Evolutionary conservation across 495 filamentous ascomycete species (phyloP), one percentile per base, ranked within the genome.

Genomic region (Xylaria scruposa): DNA sequence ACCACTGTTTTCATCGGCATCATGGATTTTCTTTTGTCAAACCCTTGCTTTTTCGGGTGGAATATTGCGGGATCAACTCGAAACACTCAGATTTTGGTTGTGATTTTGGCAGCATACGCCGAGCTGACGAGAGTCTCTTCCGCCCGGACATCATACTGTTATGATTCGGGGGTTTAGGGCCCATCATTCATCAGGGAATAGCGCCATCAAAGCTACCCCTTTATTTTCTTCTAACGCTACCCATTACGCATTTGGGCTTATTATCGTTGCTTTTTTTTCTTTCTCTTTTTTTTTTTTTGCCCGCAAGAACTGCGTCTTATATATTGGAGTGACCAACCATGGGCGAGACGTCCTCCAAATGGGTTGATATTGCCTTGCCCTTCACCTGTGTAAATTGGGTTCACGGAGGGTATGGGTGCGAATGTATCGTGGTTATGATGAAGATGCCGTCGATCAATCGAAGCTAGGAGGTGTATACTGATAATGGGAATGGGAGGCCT

Each of bases 1-100:
- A 80, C 78, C 78, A 73, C 73, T 74, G 72, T 78, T 79, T 79
- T 78, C 68, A 72, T 74, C 71, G 72, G 76, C 78, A 78, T 79
- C 74, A 78, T 60, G 78, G 78, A 73, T 70, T 74, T 49, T 79
- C 72, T 77, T 73, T 68, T 79, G 70, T 71, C 53, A 65, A 24
- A 71, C 38, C 49, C 24, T 60, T 67, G 19, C 17, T 60, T 38
- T 31, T 71, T 38, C 53, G 24, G 62, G 31, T 51, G 49, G 26
- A 33, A 49, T n/a, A 33, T 71, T 19, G 62, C 33, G 70, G 60
- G 46, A 29, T 29, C 47, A 49, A 71, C 54, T 40, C 36, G 31
- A 29, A 51, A 36, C 62, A 51, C 42, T 26, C 70, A 21, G 26
- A 40, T 29, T 26, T 49, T 44, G 31, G 59, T 38, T 51, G 68